phyloP scores from a whole-genome alignment of 495 filamentous ascomycete species.

The Mytilinidion resinicola region DNA sequence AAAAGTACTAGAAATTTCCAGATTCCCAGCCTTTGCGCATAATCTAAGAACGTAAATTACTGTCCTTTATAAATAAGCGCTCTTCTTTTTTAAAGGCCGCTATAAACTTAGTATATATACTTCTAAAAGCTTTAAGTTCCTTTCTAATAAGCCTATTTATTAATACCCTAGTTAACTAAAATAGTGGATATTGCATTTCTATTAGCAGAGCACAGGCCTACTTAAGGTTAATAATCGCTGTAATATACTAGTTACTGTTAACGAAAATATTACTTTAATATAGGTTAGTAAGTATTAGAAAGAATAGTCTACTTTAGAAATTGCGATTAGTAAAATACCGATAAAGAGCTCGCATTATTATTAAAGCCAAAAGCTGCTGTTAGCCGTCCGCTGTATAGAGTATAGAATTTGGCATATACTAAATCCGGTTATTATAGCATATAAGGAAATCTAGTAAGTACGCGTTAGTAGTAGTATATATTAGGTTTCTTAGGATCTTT shows the following conservation, averaged over 20 bases:
- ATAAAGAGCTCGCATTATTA: too few species aligned
- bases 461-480: conserved; percentile 27
- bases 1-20: neutral
- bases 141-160: neutral
- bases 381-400: too few species aligned
- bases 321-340: too few species aligned
- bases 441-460: conserved; percentile 31
- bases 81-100: neutral
- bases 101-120: neutral
- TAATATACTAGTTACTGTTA: neutral
- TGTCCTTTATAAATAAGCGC: neutral
- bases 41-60: neutral
- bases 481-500: conserved; percentile 25
- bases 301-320: neutral
- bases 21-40: neutral
- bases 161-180: neutral
- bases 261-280: neutral
- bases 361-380: too few species aligned
- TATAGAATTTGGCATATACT: too few species aligned
- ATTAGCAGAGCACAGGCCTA: neutral
- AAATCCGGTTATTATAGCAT: conserved; percentile 30
- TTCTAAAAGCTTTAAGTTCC: neutral
- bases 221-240: neutral
- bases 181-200: neutral
- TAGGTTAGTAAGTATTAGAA: neutral